Conservation (phyloP, 1,284 basidiomycete species). For the Caloboletus inedulis region DNA sequence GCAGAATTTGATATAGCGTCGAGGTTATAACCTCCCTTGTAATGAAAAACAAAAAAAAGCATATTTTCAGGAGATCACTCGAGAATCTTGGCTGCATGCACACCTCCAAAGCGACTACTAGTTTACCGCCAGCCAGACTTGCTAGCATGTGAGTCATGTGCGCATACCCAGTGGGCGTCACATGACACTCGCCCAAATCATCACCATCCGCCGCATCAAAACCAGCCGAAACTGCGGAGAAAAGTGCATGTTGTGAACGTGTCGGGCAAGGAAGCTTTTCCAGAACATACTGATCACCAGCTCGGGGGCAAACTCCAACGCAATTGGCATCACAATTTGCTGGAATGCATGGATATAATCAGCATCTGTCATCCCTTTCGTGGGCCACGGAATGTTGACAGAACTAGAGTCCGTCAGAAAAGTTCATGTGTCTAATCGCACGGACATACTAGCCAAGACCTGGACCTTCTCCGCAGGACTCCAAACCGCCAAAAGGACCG, state of each 20-base stretch:
- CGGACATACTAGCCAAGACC: slow-evolving; percentile 80
- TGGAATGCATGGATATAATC: slow-evolving; percentile 98
- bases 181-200: slow-evolving; percentile 85
- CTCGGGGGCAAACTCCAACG: slow-evolving; percentile 93
- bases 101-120: slow-evolving; percentile 95
- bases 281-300: slow-evolving; percentile 85
- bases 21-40: slow-evolving; percentile 95
- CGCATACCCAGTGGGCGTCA: slow-evolving; percentile 92
- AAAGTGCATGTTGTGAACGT: slow-evolving; percentile 4
- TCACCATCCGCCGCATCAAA: slow-evolving; percentile 97
- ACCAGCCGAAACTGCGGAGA: slow-evolving; percentile 82
- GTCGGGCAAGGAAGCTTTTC: background rate
- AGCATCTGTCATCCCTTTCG: slow-evolving; percentile 84
- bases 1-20: slow-evolving; percentile 87
- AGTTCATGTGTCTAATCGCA: background rate
- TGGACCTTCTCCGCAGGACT: slow-evolving; percentile 79
- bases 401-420: slow-evolving; percentile 49
- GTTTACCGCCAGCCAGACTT: slow-evolving; percentile 82
- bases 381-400: slow-evolving; percentile 97
- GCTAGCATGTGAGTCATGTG: slow-evolving; percentile 98
- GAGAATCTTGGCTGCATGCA: background rate
- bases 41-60: background rate
- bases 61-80: slow-evolving; percentile 6
- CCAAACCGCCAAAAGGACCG: slow-evolving; percentile 83
- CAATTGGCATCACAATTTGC: slow-evolving; percentile 94